phyloP scores from a whole-genome alignment of 1,284 basidiomycete species.

The Melampsora abietis-canadensis region DNA sequence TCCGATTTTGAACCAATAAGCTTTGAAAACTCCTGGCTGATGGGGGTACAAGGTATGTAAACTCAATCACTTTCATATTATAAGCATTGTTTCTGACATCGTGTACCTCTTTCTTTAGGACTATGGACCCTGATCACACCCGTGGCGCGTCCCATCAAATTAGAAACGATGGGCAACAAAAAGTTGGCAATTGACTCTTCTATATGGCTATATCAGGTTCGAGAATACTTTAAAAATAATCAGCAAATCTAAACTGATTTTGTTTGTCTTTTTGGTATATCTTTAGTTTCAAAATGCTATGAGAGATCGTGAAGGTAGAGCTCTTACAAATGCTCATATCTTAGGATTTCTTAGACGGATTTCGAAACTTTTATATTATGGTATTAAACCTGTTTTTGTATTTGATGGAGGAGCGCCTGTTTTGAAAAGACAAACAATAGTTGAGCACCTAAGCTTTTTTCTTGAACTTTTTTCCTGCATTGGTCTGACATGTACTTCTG shows the following conservation, averaged over 20 bases:
- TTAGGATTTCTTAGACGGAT: slow-evolving; percentile 90
- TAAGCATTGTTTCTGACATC: neutral
- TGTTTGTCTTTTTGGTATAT: neutral
- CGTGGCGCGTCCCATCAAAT: slow-evolving; percentile 52
- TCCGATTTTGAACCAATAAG: too few species aligned
- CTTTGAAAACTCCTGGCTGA: neutral
- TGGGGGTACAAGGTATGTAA: slow-evolving; percentile 13
- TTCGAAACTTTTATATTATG: slow-evolving; percentile 90
- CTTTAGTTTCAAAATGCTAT: slow-evolving; percentile 90
- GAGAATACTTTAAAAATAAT: slow-evolving; percentile 11
- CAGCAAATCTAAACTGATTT: slow-evolving; percentile 48
- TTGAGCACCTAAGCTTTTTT: slow-evolving; percentile 50
- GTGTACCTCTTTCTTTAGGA: slow-evolving; percentile 43
- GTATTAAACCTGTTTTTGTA: slow-evolving; percentile 90
- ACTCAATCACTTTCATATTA: neutral
- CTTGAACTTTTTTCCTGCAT: neutral
- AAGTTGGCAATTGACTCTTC: slow-evolving; percentile 78
- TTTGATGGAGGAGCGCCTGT: slow-evolving; percentile 91
- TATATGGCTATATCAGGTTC: slow-evolving; percentile 85
- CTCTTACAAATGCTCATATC: slow-evolving; percentile 87
- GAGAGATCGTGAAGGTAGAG: slow-evolving; percentile 92
- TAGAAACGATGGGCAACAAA: slow-evolving; percentile 53
- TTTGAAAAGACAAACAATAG: slow-evolving; percentile 81
- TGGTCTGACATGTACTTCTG: neutral
- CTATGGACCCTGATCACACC: slow-evolving; percentile 54